Conservation (phyloP, 208 protist species). For the Leptomonas pyrrhocoris region DNA sequence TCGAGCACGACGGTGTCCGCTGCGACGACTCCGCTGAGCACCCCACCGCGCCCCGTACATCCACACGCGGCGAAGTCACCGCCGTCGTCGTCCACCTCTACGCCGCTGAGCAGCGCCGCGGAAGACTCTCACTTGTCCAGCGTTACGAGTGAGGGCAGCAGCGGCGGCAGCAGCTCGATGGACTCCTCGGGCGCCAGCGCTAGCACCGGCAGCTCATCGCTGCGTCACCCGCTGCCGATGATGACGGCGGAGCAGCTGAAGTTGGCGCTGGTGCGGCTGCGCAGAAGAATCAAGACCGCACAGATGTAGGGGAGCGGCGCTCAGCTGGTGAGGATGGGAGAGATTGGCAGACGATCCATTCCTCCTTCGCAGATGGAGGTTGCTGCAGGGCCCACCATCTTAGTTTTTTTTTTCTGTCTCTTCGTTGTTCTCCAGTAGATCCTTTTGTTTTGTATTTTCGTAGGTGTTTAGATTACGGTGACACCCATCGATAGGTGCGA, state of each 20-base stretch:
- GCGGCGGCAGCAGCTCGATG: slow-evolving; percentile 14
- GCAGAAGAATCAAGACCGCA: slow-evolving; percentile 50
- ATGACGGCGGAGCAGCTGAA: slow-evolving; percentile 81
- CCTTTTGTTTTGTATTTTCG: too few relatives aligned
- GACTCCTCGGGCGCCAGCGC: slow-evolving; percentile 11
- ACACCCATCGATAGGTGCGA: too few relatives aligned
- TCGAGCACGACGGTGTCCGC: slow-evolving; percentile 1
- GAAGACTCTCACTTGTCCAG: not conserved
- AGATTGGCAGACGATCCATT: not conserved
- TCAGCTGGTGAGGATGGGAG: not conserved
- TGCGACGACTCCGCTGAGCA: slow-evolving; percentile 3
- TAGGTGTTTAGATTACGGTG: too few relatives aligned
- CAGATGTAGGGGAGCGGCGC: slow-evolving; percentile 19
- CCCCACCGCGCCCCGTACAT: not conserved
- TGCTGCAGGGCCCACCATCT: too few relatives aligned
- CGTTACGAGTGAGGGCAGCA: not conserved
- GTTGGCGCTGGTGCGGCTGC: slow-evolving; percentile 59
- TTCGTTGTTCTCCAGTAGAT: too few relatives aligned
- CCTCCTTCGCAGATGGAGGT: not conserved
- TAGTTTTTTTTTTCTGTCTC: too few relatives aligned
- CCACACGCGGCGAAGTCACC: not conserved
- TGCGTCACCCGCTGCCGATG: slow-evolving; percentile 35
- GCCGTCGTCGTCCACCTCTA: not conserved
- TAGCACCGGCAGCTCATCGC: slow-evolving; percentile 5
- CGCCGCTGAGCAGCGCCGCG: not conserved